A percentile compares a stretch with the other conserved stretches of the same genome.
Conservation (phyloP, 139 green algal species). For the Volvox reticuliferus region DNA sequence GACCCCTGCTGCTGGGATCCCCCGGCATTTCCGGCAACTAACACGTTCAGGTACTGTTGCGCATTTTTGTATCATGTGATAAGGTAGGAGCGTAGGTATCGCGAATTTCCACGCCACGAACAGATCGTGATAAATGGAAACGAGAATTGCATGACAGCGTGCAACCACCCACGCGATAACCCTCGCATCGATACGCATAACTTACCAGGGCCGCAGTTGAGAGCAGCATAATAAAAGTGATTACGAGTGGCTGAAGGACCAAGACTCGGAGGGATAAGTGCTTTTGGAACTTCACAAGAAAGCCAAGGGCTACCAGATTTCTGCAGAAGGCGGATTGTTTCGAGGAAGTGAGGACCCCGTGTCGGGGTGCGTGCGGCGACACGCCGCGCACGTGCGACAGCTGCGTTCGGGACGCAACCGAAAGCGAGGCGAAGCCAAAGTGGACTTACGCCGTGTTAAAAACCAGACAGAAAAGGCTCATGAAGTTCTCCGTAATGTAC, state of each 20-base stretch:
- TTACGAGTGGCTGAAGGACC: constrained; percentile 65
- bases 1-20: too few species aligned
- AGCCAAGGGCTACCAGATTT: constrained; percentile 54
- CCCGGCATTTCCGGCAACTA: too few species aligned
- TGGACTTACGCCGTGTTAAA: constrained; percentile 60
- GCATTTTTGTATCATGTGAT: too few species aligned
- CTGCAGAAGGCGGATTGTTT: constrained; percentile 19
- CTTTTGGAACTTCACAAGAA: constrained; percentile 65
- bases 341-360: background rate
- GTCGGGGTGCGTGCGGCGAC: background rate
- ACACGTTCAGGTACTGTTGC: too few species aligned
- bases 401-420: background rate
- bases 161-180: too few species aligned
- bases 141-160: too few species aligned
- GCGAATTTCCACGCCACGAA: too few species aligned
- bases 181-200: background rate
- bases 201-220: constrained; percentile 60
- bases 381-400: background rate
- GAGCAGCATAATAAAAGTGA: constrained; percentile 64
- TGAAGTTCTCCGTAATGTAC: constrained; percentile 66
- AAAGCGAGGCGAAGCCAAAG: background rate
- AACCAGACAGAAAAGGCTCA: constrained; percentile 54
- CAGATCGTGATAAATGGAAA: too few species aligned
- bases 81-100: too few species aligned
- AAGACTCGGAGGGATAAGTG: constrained; percentile 59